These are phyloP conservation scores for Dissophora ornata DNA, from an alignment of 192 early-diverging fungal species.

Conservation along the genomic window DNA sequence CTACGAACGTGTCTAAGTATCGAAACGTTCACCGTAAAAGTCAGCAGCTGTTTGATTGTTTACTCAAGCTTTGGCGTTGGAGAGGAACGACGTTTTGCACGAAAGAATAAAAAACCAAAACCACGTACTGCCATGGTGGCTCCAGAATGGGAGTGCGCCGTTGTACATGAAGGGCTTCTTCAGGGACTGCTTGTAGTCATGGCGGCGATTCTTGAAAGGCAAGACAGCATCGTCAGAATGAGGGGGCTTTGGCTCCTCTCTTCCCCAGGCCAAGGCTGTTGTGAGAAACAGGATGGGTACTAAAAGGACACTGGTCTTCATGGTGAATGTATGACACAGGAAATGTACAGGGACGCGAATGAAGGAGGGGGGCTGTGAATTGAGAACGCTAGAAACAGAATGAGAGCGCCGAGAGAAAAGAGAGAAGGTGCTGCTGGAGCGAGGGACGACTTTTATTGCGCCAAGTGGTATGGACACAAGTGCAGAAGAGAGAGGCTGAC, in stretches of 20 bases:
- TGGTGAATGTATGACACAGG: not conserved
- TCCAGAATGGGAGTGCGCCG: conserved; percentile 64
- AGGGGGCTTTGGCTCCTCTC: not conserved
- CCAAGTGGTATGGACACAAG: no score
- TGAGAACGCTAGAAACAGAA: not conserved
- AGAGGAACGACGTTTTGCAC: no score
- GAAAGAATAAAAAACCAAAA: not conserved
- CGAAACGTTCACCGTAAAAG: no score
- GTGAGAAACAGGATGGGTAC: conserved; percentile 13
- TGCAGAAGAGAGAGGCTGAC: no score
- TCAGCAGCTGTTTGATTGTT: no score
- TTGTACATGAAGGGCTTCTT: conserved; percentile 67
- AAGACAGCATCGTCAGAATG: not conserved
- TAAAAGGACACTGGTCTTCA: conserved; percentile 26
- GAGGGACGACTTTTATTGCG: no score
- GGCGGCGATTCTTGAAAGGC: conserved; percentile 33
- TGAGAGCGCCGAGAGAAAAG: conserved; percentile 2
- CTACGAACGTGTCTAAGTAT: conserved; percentile 50
- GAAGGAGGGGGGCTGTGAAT: not conserved
- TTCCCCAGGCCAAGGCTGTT: conserved; percentile 25
- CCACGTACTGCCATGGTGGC: conserved; percentile 57
- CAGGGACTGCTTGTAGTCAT: conserved; percentile 73
- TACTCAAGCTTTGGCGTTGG: no score
- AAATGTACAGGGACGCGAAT: not conserved
- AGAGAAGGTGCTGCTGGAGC: no score